Percentiles rank a stretch among this genome's conserved stretches.
These are phyloP conservation scores for Colletotrichum sublineola DNA, from an alignment of 2,329 filamentous ascomycete species.

Conservation along the genomic window DNA sequence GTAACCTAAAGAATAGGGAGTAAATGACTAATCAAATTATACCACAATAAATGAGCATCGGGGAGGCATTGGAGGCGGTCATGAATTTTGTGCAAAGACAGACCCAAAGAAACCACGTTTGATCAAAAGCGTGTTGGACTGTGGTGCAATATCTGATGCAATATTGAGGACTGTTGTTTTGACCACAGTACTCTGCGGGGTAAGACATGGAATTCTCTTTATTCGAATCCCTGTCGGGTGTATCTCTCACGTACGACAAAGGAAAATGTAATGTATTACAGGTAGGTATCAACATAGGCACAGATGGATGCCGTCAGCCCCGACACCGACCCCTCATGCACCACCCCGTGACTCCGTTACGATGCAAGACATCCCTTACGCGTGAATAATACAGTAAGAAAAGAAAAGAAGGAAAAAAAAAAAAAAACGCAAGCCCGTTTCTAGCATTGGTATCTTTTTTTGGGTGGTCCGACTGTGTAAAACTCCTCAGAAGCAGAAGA, in stretches of 20 bases:
- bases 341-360: slow-evolving; percentile 28
- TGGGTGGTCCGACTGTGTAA: neutral
- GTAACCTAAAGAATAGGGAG: too few species aligned
- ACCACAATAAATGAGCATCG: too few species aligned
- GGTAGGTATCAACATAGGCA: slow-evolving; percentile 37
- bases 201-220: too few species aligned
- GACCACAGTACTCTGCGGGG: too few species aligned
- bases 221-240: neutral
- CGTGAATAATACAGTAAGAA: neutral
- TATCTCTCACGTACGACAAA: slow-evolving; percentile 14
- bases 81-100: too few species aligned
- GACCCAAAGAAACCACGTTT: too few species aligned
- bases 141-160: neutral
- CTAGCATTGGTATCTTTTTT: neutral
- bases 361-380: slow-evolving; percentile 24
- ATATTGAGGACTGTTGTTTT: neutral
- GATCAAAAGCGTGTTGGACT: neutral
- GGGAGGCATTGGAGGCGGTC: too few species aligned
- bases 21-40: too few species aligned
- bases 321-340: slow-evolving; percentile 33
- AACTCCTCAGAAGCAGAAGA: slow-evolving; percentile 64
- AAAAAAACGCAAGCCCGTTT: neutral
- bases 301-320: slow-evolving; percentile 27
- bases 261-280: slow-evolving; percentile 32
- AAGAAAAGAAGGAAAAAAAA: neutral